phyloP scores from a whole-genome alignment of 306 rosid genomes.

The Malus orientalis region DNA sequence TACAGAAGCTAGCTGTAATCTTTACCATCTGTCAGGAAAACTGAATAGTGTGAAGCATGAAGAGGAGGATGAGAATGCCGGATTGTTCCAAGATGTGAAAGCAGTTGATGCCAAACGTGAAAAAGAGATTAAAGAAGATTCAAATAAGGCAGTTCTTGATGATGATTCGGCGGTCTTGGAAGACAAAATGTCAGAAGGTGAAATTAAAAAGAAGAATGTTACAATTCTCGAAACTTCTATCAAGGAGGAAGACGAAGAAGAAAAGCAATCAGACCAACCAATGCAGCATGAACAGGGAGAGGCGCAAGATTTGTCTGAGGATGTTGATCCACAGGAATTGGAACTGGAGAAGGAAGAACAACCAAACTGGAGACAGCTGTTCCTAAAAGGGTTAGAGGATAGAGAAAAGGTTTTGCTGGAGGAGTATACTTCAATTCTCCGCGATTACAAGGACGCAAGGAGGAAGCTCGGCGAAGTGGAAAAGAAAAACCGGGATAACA shows the following conservation, averaged over 20 bases:
- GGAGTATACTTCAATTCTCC: slow-evolving; percentile 64
- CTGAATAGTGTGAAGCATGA: slow-evolving; percentile 41
- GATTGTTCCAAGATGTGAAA: slow-evolving; percentile 11
- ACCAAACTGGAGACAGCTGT: slow-evolving; percentile 57
- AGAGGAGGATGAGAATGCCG: slow-evolving; percentile 31
- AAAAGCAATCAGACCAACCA: slow-evolving; percentile 16
- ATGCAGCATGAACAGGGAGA: slow-evolving; percentile 20
- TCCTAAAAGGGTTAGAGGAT: slow-evolving; percentile 55
- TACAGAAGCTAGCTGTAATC: slow-evolving; percentile 41
- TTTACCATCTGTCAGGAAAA: slow-evolving; percentile 51
- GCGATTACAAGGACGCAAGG: slow-evolving; percentile 57
- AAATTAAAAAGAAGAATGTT: slow-evolving; percentile 24
- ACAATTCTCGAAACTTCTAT: neutral
- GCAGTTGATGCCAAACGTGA: slow-evolving; percentile 23
- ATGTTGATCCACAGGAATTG: slow-evolving; percentile 22
- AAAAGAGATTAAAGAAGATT: slow-evolving; percentile 11
- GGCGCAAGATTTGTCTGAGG: slow-evolving; percentile 24
- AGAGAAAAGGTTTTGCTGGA: slow-evolving; percentile 60
- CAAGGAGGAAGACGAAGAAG: slow-evolving; percentile 16
- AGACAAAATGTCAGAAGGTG: slow-evolving; percentile 18
- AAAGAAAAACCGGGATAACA: slow-evolving; percentile 56
- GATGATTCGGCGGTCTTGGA: slow-evolving; percentile 10
- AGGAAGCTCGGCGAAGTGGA: slow-evolving; percentile 54
- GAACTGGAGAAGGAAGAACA: slow-evolving; percentile 34
- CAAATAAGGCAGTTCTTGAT: neutral